Evolutionary conservation across 306 rosid species (phyloP), one percentile per base, ranked within the genome.

Genomic region (Cicer bijugum): DNA sequence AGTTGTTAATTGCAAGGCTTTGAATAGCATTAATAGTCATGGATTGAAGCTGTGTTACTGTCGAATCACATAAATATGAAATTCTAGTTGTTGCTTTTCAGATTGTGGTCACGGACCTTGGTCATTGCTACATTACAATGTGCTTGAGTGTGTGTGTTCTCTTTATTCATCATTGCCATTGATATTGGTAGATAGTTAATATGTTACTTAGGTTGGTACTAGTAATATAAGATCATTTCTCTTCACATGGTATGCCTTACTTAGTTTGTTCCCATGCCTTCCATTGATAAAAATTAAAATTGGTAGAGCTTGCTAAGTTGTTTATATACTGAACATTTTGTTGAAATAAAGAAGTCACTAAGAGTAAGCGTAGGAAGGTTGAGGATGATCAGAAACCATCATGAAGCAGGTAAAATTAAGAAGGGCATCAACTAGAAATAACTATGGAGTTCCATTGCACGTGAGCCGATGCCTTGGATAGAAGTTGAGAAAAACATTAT

Each of bases 191-290:
- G 45, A 47, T 47, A 1, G 12, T 65, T 9, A 17, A 42, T 42
- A 16, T 28, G 52, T 42, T 64, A 40, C 1, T 19, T 51, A 6
- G 33, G 2, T 69, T 51, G 60, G 15, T 69, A 23, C 4, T 23
- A 9, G 47, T 48, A 48, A 11, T 72, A 42, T 11, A 7, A 23
- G 44, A 14, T 6, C 62, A 12, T 47, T 37, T 66, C 71, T 64
- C 51, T 15, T 42, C 2, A 64, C 14, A 40, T 61, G 20, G 20
- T 40, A 6, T 17, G 56, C 19, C 7, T 66, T 66, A 37, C 20
- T 19, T 66, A 20, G 35, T 61, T 79, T 61, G 48, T 45, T 43
- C 17, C 7, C 40, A 46, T 77, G 40, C 66, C 48, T 50, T 44
- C 46, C 5, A 20, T 40, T 12, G 57, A 20, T 75, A 64, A 9